Evolutionary conservation across 2,329 filamentous ascomycete genomes (phyloP).

Genomic region (Fusarium euwallaceae): DNA sequence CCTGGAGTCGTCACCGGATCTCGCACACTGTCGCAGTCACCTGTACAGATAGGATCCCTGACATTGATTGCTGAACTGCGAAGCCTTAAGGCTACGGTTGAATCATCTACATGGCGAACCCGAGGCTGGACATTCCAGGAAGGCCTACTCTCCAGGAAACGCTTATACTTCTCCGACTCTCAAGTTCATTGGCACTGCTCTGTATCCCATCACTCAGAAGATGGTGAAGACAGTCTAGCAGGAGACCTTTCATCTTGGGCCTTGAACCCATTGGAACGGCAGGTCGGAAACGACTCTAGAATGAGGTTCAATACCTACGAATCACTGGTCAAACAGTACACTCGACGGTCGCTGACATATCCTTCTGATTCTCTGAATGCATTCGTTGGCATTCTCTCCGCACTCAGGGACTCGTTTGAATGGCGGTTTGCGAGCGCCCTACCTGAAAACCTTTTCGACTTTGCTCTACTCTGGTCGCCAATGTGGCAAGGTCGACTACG

Average conservation of each 20-base stretch:
- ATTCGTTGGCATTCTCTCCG: neutral
- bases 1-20: neutral
- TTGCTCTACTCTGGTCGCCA: neutral
- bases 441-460: neutral
- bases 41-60: neutral
- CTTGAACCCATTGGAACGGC: neutral
- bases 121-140: neutral
- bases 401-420: neutral
- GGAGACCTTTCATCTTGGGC: neutral
- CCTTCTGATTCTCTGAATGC: neutral
- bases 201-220: neutral
- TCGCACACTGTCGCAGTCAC: neutral
- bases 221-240: neutral
- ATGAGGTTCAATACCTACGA: neutral
- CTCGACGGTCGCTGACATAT: neutral
- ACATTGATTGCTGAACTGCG: neutral
- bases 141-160: neutral
- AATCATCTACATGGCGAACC: neutral
- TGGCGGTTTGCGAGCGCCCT: neutral
- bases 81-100: neutral
- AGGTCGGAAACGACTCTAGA: neutral
- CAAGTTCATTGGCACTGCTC: neutral
- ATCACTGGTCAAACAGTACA: neutral
- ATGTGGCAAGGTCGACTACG: neutral
- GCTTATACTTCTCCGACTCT: neutral